Conservation (phyloP, 2,329 filamentous ascomycete genomes). For the Colletotrichum sp. region DNA sequence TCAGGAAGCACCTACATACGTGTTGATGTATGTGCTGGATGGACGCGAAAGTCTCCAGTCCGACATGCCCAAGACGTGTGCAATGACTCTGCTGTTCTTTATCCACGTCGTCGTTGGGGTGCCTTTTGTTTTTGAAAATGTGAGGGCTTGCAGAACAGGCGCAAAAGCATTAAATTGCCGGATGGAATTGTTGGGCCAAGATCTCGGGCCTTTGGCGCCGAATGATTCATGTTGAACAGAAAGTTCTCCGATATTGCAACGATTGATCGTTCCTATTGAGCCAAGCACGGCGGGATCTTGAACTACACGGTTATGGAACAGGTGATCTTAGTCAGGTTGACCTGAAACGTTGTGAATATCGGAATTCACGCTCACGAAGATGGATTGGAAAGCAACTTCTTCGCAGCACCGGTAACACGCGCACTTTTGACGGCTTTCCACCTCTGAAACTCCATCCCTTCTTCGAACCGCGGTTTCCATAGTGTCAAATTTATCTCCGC, state of each 20-base stretch:
- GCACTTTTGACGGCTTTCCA: neutral
- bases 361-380: neutral
- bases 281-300: neutral
- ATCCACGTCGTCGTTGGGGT: neutral
- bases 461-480: rapidly evolving
- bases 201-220: neutral
- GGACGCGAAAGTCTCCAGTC: too few species aligned
- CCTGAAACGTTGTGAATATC: neutral
- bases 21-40: too few species aligned
- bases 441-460: neutral
- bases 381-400: neutral
- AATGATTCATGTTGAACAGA: neutral
- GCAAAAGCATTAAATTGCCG: rapidly evolving
- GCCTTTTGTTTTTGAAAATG: neutral
- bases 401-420: neutral
- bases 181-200: neutral
- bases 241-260: neutral
- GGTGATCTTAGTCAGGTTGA: neutral
- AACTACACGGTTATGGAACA: neutral
- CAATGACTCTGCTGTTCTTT: neutral
- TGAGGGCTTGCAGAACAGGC: neutral
- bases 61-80: too few species aligned
- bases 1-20: too few species aligned
- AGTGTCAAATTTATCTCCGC: neutral
- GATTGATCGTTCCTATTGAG: neutral